Base-by-base conservation (phyloP, 2,329 filamentous ascomycete genomes). In the Colletotrichum navitas region DNA sequence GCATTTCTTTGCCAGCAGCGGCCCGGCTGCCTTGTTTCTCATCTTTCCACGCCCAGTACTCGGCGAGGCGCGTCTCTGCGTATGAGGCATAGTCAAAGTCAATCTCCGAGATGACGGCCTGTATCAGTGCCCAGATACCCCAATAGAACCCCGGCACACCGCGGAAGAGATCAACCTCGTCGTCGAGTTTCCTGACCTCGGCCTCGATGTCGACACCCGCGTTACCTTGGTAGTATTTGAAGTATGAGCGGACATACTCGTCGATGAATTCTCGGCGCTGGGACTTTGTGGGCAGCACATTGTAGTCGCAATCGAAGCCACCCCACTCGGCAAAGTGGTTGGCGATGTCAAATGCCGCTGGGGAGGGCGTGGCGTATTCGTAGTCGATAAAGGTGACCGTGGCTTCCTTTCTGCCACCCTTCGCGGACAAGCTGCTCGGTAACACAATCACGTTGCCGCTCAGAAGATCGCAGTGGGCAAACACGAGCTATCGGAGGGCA, bases 261-360 rank as follows among this genome's bases (percentile, higher is more conserved):
- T 87, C 85, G 71, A 98, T 88, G 82, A 99, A 99, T 66, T 91
- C 89, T 55, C 90, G 88, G 36, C 96, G 92, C 76, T 95, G 90
- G 26, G 90, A 85, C 73, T 88, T 88, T 1, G 93, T 96, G 6
- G 96, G 96, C 68, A 98, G 87, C 75, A 92, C 91, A 77, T 84
- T 89, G 83, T 93, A 95, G 81, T 98, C 94, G 85, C 96, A 99
- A 77, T 97, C 94, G 78, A 98, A 98, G 68, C 96, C 96, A 72
- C 92, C 95, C 95, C 96, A 99, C 83, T 99, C 96, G 59, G 96
- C 94, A 80, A 99, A 97, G 85, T 99, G 96, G 83, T 99, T 99
- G 62, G 95, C 92, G 76, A 99, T 91, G 80, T 99, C 96, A 82
- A 99, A 99, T 2, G 95, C 95, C 5, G 95, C 94, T 1, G 95